Conservation (phyloP, 352 stramenopile genomes). For the Pythium biforme region DNA sequence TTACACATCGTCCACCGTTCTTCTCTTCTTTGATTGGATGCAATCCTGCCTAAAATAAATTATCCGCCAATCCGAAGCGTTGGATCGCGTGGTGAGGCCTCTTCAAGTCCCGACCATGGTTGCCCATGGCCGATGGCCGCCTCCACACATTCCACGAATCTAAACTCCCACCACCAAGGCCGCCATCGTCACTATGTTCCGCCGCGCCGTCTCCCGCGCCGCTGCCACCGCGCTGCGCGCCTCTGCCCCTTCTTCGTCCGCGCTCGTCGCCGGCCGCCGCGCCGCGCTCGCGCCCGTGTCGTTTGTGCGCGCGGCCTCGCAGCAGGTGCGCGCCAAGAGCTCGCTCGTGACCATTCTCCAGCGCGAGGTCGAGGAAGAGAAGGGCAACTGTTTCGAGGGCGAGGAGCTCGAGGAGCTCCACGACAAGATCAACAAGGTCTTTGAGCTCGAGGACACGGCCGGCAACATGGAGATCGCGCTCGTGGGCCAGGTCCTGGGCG, state of each 20-base stretch:
- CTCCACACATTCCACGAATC: constrained; percentile 15
- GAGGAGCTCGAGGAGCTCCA: constrained; percentile 71
- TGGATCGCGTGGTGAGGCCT: constrained; percentile 20
- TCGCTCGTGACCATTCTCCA: constrained; percentile 43
- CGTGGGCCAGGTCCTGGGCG: constrained; percentile 44
- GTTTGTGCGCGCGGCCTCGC: constrained; percentile 14
- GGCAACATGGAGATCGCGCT: constrained; percentile 72
- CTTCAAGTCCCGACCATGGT: constrained; percentile 21
- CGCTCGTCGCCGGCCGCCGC: constrained; percentile 16
- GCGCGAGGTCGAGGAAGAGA: constrained; percentile 79
- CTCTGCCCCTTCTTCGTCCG: constrained; percentile 21
- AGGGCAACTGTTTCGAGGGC: constrained; percentile 81
- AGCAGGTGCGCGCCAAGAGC: constrained; percentile 61
- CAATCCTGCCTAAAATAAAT: neutral
- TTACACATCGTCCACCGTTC: neutral
- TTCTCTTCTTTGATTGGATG: constrained; percentile 11
- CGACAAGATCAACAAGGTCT: constrained; percentile 63
- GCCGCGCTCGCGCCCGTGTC: constrained; percentile 10
- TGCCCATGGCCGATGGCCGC: neutral
- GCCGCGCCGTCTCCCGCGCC: constrained; percentile 21
- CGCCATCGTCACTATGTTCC: constrained; percentile 15
- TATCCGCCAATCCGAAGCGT: constrained; percentile 15
- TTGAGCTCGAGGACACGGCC: constrained; percentile 55
- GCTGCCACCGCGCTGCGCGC: constrained; percentile 12
- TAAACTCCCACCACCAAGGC: neutral